Conservation (phyloP, 306 rosid genomes). For the Rosa chinensis region DNA sequence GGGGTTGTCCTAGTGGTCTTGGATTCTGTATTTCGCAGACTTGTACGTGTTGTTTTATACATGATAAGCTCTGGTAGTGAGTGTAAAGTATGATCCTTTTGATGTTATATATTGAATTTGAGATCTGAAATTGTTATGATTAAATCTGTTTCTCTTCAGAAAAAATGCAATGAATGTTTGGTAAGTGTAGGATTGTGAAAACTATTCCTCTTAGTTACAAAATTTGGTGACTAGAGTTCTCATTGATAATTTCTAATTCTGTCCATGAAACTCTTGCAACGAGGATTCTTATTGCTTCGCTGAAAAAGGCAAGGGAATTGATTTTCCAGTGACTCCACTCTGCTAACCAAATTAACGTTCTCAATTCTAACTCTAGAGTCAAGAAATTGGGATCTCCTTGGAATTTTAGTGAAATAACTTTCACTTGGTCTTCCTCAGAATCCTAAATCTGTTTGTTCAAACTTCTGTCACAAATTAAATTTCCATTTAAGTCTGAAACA, state of each 20-base stretch:
- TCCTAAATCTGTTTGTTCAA: not conserved
- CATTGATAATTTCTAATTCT: not conserved
- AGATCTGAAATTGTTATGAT: conserved; percentile 24
- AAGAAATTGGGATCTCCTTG: not conserved
- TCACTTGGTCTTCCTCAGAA: not conserved
- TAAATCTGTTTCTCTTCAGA: not conserved
- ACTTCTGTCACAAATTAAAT: not conserved
- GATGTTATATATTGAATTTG: conserved; percentile 1
- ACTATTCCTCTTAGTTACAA: not conserved
- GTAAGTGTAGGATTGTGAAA: not conserved
- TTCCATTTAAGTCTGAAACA: not conserved
- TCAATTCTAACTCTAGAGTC: no score
- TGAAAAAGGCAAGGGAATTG: no score
- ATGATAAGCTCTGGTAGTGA: not conserved
- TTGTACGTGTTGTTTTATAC: not conserved
- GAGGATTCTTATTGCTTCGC: not conserved
- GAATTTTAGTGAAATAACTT: not conserved
- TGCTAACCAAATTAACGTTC: no score
- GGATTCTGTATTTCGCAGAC: conserved; percentile 2
- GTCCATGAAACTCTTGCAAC: not conserved
- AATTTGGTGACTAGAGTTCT: not conserved
- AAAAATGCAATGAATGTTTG: not conserved
- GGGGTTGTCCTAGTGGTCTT: not conserved
- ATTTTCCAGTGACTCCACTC: no score
- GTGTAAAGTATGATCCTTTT: conserved; percentile 18